Evolutionary conservation across 306 rosid species (phyloP).

Genomic region (Vigna hirtella): DNA sequence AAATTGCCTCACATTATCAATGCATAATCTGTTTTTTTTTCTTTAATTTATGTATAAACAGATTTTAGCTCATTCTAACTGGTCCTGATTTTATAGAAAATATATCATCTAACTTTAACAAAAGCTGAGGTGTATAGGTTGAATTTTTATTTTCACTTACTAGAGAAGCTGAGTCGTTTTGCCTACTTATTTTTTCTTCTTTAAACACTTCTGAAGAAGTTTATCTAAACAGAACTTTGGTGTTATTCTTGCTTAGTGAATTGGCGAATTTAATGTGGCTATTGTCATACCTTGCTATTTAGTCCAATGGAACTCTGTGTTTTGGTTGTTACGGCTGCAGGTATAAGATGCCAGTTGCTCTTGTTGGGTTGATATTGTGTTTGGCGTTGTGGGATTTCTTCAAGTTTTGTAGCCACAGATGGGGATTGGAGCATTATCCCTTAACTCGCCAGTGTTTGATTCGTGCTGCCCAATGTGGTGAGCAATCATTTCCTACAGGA

Average conservation of each 20-base stretch:
- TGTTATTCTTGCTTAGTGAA: neutral
- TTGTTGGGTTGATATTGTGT: slow-evolving; percentile 77
- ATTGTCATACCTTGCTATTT: neutral
- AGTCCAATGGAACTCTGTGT: slow-evolving; percentile 31
- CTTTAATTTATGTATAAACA: too few species aligned
- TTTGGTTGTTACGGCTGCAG: slow-evolving; percentile 53
- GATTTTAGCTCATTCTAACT: neutral
- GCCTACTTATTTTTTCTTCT: neutral
- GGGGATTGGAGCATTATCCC: slow-evolving; percentile 78
- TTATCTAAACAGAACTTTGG: neutral
- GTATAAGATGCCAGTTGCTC: slow-evolving; percentile 91
- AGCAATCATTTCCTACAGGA: slow-evolving; percentile 39
- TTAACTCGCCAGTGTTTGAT: slow-evolving; percentile 63
- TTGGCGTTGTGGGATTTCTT: slow-evolving; percentile 87
- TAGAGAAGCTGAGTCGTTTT: neutral
- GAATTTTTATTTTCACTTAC: neutral
- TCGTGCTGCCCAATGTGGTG: slow-evolving; percentile 83
- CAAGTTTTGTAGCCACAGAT: slow-evolving; percentile 64
- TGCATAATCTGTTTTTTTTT: neutral
- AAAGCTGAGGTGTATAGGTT: neutral
- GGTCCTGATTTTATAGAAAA: neutral
- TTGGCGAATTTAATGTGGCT: neutral
- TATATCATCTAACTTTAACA: neutral
- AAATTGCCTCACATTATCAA: too few species aligned
- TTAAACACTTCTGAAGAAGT: neutral